Percentiles rank a stretch among this genome's conserved stretches.
Evolutionary conservation across 345 rosid species (phyloP).

Genomic region (Nasturtium officinale): DNA sequence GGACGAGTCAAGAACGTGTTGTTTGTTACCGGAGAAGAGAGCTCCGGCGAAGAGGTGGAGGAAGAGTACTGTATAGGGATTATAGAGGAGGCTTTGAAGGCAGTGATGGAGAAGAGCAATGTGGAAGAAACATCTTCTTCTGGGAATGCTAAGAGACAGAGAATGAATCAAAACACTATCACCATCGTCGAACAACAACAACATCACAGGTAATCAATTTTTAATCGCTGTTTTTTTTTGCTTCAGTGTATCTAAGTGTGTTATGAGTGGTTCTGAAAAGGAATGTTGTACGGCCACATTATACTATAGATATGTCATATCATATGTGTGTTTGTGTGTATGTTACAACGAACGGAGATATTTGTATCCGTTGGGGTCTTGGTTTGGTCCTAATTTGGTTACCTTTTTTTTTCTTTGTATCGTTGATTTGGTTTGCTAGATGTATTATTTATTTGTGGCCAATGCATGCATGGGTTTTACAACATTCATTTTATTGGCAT

Average conservation of each 20-base stretch:
- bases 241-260: constrained; percentile 14
- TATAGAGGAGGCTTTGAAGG: constrained; percentile 88
- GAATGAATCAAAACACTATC: constrained; percentile 52
- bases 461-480: constrained; percentile 38
- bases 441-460: background rate
- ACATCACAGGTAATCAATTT: constrained; percentile 30
- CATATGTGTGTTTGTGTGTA: constrained; percentile 32
- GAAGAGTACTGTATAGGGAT: constrained; percentile 66
- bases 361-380: constrained; percentile 35
- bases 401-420: constrained; percentile 1
- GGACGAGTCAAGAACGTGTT: constrained; percentile 94
- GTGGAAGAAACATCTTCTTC: constrained; percentile 73
- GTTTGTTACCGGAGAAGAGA: constrained; percentile 84
- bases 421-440: constrained; percentile 4
- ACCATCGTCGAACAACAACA: constrained; percentile 64
- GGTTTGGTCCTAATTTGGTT: constrained; percentile 15
- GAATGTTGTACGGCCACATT: constrained; percentile 33
- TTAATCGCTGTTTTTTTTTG: background rate
- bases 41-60: constrained; percentile 44
- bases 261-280: constrained; percentile 6
- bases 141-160: constrained; percentile 82
- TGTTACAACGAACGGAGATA: constrained; percentile 39
- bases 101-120: constrained; percentile 80
- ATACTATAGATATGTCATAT: constrained; percentile 24
- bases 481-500: background rate